Percentiles rank a stretch among this genome's conserved stretches.
These are phyloP conservation scores for Clitopilus hobsonii DNA, from an alignment of 768 basidiomycete species.

Conservation along the genomic window DNA sequence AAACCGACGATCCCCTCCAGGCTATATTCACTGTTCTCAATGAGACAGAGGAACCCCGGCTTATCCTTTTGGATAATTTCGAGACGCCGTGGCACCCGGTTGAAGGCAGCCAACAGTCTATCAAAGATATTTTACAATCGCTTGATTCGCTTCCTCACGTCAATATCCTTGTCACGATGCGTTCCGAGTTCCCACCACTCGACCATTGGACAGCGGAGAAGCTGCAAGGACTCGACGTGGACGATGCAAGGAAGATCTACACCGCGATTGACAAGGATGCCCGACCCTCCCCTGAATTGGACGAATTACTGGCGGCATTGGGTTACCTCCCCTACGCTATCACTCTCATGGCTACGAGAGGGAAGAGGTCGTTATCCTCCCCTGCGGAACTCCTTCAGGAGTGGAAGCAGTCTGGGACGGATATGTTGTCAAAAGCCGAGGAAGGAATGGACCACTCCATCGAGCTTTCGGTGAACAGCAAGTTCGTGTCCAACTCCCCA, in stretches of 20 bases:
- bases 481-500: constrained; percentile 4
- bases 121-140: constrained; percentile 19
- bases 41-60: constrained; percentile 15
- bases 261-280: constrained; percentile 12
- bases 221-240: constrained; percentile 9
- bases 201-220: neutral
- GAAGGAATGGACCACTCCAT: constrained; percentile 9
- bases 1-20: constrained; percentile 12
- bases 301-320: constrained; percentile 16
- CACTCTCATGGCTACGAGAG: constrained; percentile 25
- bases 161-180: constrained; percentile 28
- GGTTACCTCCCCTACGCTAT: constrained; percentile 28
- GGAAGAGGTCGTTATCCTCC: neutral
- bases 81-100: constrained; percentile 33
- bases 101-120: constrained; percentile 11
- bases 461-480: constrained; percentile 6
- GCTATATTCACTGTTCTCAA: constrained; percentile 20
- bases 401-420: constrained; percentile 3
- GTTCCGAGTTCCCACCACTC: constrained; percentile 19
- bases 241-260: constrained; percentile 17
- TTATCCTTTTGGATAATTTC: constrained; percentile 35
- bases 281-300: constrained; percentile 15
- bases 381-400: constrained; percentile 4
- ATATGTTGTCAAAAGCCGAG: constrained; percentile 2
- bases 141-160: constrained; percentile 21